A percentile compares a stretch with the other conserved stretches of the same genome.
These are phyloP conservation scores for Sordariomycetes sp. DNA, from an alignment of 2,329 filamentous ascomycete species.

Conservation along the genomic window DNA sequence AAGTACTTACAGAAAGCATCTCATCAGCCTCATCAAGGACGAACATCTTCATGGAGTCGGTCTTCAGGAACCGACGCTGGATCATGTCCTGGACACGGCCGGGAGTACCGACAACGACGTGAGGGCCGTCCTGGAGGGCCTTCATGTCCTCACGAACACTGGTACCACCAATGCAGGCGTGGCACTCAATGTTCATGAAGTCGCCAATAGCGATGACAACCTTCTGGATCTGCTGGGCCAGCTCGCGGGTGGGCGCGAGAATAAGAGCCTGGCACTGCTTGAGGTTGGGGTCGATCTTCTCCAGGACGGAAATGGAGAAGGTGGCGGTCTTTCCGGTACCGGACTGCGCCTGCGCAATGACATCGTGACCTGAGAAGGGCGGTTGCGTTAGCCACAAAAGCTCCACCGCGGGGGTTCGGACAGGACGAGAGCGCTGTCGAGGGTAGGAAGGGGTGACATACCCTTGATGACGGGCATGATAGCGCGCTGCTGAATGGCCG, in stretches of 20 bases:
- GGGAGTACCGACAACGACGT: conserved; percentile 95
- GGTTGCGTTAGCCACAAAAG: neutral
- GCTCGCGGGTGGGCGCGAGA: conserved; percentile 93
- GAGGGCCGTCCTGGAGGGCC: conserved; percentile 88
- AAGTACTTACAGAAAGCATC: conserved; percentile 73
- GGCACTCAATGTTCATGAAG: conserved; percentile 99
- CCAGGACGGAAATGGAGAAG: conserved; percentile 97
- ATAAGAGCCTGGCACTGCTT: conserved; percentile 98
- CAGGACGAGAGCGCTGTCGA: neutral
- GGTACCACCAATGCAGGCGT: conserved; percentile 98
- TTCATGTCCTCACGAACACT: conserved; percentile 98
- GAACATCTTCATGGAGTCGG: conserved; percentile 99
- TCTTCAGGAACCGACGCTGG: conserved; percentile 92
- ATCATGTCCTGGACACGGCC: conserved; percentile 99
- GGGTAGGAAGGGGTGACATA: conserved; percentile 27
- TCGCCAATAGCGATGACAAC: conserved; percentile 97
- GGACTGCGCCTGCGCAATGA: conserved; percentile 98
- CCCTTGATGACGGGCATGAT: conserved; percentile 99
- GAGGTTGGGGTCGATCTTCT: conserved; percentile 92
- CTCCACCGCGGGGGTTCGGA: neutral
- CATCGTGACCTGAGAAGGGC: conserved; percentile 66
- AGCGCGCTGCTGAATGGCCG: conserved; percentile 98
- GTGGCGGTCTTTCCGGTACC: conserved; percentile 99
- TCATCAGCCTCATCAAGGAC: conserved; percentile 99
- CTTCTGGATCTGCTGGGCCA: conserved; percentile 99